phyloP scores from a whole-genome alignment of 192 early-diverging fungal genomes.

The Dissophora globulifera region DNA sequence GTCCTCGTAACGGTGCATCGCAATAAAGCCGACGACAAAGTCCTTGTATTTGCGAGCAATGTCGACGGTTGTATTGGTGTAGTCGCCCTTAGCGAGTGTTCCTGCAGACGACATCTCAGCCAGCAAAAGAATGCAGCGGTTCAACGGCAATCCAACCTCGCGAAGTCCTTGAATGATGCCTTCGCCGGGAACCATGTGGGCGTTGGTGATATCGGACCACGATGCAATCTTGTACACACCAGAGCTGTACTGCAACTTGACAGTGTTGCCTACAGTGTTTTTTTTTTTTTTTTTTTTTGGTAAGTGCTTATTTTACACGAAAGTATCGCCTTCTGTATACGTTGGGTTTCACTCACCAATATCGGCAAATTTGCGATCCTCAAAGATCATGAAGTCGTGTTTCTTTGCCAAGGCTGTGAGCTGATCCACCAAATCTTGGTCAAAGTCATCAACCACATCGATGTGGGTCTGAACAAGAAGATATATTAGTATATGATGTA shows the following conservation, averaged over 20 bases:
- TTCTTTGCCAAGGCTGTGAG: conserved; percentile 80
- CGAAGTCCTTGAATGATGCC: conserved; percentile 94
- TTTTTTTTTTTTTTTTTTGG: no score
- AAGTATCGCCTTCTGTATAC: no score
- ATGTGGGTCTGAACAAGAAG: conserved; percentile 84
- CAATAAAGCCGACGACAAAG: conserved; percentile 97
- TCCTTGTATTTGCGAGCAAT: conserved; percentile 88
- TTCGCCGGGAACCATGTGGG: conserved; percentile 93
- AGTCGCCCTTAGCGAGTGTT: conserved; percentile 83
- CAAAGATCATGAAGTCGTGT: conserved; percentile 97
- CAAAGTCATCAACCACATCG: conserved; percentile 95
- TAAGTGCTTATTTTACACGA: background rate
- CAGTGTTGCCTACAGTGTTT: conserved; percentile 83
- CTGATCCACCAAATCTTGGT: conserved; percentile 78
- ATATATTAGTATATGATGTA: no score
- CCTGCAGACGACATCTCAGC: conserved; percentile 98
- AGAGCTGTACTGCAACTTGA: conserved; percentile 91
- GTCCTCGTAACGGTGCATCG: conserved; percentile 52
- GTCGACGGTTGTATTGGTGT: conserved; percentile 86
- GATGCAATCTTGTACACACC: conserved; percentile 93
- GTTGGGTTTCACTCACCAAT: conserved; percentile 74
- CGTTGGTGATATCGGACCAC: conserved; percentile 98
- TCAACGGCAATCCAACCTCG: conserved; percentile 84
- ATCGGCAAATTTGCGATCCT: conserved; percentile 99
- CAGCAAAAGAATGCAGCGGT: conserved; percentile 86